These are phyloP conservation scores for Boletus semigastroideus DNA, from an alignment of 1,284 basidiomycete species.

Conservation along the genomic window DNA sequence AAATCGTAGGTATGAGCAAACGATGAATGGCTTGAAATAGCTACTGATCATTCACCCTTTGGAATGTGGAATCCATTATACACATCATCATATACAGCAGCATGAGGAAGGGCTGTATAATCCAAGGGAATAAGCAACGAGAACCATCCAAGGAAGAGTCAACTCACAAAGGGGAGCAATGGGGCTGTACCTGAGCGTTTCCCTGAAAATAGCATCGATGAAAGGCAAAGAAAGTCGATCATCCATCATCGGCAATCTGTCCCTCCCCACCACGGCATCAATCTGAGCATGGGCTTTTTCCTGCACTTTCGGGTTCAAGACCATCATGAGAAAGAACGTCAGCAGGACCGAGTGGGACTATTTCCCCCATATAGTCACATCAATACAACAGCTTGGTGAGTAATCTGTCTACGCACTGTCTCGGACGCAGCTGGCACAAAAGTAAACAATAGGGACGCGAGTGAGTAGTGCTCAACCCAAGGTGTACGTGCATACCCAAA, in stretches of 20 bases:
- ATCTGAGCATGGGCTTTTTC: background rate
- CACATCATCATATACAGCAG: background rate
- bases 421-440: constrained; percentile 8
- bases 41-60: constrained; percentile 1
- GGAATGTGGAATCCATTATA: constrained; percentile 8
- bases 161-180: constrained; percentile 11
- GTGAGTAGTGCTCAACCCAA: background rate
- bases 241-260: background rate
- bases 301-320: background rate
- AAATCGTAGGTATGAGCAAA: background rate
- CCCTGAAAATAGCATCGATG: constrained; percentile 1
- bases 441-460: background rate
- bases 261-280: background rate
- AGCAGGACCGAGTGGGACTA: constrained; percentile 6
- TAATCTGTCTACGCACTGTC: constrained; percentile 8
- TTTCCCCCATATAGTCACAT: background rate
- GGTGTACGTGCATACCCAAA: constrained; percentile 6
- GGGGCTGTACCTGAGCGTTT: background rate
- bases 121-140: background rate
- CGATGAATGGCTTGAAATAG: background rate
- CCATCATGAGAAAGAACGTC: constrained; percentile 1
- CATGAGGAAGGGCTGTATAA: constrained; percentile 8
- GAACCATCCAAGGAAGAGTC: background rate
- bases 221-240: constrained; percentile 1
- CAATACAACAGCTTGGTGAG: background rate